phyloP scores from a whole-genome alignment of 164 flowering plant species.

The Stephania yunnanensis region DNA sequence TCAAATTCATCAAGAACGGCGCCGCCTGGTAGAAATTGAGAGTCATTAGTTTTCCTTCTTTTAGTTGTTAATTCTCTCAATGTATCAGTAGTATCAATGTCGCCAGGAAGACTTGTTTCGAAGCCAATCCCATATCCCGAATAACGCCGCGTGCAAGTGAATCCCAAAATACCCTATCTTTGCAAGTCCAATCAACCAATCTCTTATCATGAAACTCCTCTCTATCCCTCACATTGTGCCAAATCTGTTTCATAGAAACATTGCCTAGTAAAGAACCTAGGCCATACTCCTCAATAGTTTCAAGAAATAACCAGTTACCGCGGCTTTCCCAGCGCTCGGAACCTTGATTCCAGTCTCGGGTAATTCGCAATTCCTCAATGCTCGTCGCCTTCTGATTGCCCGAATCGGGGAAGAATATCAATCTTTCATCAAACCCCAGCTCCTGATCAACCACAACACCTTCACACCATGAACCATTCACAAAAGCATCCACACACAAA shows the following conservation, averaged over 20 bases:
- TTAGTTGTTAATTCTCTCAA: constrained; percentile 49
- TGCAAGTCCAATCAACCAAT: constrained; percentile 43
- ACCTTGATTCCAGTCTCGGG: constrained; percentile 51
- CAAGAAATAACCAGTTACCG: constrained; percentile 50
- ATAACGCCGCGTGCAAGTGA: constrained; percentile 28
- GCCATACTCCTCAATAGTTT: constrained; percentile 31
- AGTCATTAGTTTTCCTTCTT: constrained; percentile 15
- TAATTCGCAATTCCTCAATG: constrained; percentile 32
- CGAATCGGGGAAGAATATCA: constrained; percentile 71
- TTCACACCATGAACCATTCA: constrained; percentile 84
- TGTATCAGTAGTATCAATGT: not conserved
- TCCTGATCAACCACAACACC: constrained; percentile 72
- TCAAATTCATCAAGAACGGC: not conserved
- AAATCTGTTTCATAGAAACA: constrained; percentile 47
- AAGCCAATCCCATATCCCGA: constrained; percentile 9
- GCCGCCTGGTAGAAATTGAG: not conserved
- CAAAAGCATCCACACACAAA: constrained; percentile 57
- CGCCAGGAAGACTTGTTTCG: constrained; percentile 9
- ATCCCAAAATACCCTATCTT: constrained; percentile 31
- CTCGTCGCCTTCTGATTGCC: constrained; percentile 51
- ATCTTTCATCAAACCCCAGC: constrained; percentile 39
- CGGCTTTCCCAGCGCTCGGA: constrained; percentile 38
- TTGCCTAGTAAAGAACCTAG: constrained; percentile 14
- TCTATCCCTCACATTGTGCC: constrained; percentile 40
- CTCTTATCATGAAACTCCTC: constrained; percentile 19